Base-by-base conservation (phyloP, 106 monocot species). In the Platanthera guangdongensis region DNA sequence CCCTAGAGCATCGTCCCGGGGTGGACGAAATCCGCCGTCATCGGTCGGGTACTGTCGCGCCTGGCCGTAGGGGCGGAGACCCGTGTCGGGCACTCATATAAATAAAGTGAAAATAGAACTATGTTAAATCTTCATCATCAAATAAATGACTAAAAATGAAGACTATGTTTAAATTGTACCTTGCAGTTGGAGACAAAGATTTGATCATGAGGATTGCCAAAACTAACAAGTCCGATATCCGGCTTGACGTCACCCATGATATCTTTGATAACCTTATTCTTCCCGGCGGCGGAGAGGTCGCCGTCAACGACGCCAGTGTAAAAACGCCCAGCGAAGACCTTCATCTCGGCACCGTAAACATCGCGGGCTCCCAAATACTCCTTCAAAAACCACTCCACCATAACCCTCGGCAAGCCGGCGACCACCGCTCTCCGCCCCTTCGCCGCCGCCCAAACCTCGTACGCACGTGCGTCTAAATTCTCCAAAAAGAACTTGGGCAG, bases 401-500 rank as follows among this genome's bases (percentile, higher is more conserved):
- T 85, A 12, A 94, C 83, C 57, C 72, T 80, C 3, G 94, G 94
- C 75, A 87, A 74, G 71, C 52, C 47, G 4, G 88, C 81, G 46
- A 86, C 39, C 32, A 86, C 88, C 65, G 76, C 81, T 76, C 25
- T 51, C 68, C 74, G 84, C 83, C 74, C 83, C 77, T 68, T 69
- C 2, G 75, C 19, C 6, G 82, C 76, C 4, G 63, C 60, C 53
- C 87, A 9, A 16, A 74, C 76, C 22, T 85, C 80, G 62, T 83
- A 84, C 4, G 80, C 79, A 12, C 84, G 75, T 46, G 68, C 68
- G 78, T 94, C 78, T 68, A 94, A 73, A 73, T 75, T 75, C 77
- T 91, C 94, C 5, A 89, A 30, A 55, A 81, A 91, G 80, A 91
- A 88, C 80, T 94, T 94, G 0, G 94, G 91, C 45, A 91, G 76